These are phyloP conservation scores for Psilocybe mexicana DNA, from an alignment of 1,284 basidiomycete genomes.

Conservation along the genomic window DNA sequence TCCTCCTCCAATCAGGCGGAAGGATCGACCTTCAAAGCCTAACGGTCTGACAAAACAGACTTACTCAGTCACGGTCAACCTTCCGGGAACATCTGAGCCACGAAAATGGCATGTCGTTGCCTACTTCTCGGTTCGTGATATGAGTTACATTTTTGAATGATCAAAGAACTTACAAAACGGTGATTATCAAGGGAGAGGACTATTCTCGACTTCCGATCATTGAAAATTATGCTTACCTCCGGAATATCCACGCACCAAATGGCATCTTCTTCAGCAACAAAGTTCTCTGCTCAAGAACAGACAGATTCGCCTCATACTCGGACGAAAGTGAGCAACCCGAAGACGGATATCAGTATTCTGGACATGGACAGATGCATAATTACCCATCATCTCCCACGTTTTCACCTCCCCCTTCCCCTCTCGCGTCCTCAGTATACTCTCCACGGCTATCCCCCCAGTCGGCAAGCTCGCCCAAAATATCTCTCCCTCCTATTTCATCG, in stretches of 20 bases:
- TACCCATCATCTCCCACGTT: constrained; percentile 36
- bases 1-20: constrained; percentile 60
- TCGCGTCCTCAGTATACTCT: constrained; percentile 26
- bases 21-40: constrained; percentile 71
- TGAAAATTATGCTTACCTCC: constrained; percentile 69
- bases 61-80: constrained; percentile 69
- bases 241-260: constrained; percentile 59
- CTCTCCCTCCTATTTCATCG: constrained; percentile 44
- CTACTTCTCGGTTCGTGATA: constrained; percentile 66
- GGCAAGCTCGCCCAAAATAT: constrained; percentile 28
- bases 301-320: constrained; percentile 42
- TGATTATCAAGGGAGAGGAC: constrained; percentile 54
- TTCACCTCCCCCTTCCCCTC: constrained; percentile 27
- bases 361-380: constrained; percentile 11
- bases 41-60: constrained; percentile 79
- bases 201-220: constrained; percentile 65
- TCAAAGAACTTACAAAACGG: constrained; percentile 3
- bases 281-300: constrained; percentile 45
- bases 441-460: constrained; percentile 21
- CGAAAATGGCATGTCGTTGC: constrained; percentile 80
- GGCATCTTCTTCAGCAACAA: constrained; percentile 69
- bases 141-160: constrained; percentile 9
- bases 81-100: constrained; percentile 53
- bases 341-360: constrained; percentile 2
- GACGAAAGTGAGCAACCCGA: constrained; percentile 38